phyloP scores from a whole-genome alignment of 2,329 filamentous ascomycete species.

The Clonostachys solani region DNA sequence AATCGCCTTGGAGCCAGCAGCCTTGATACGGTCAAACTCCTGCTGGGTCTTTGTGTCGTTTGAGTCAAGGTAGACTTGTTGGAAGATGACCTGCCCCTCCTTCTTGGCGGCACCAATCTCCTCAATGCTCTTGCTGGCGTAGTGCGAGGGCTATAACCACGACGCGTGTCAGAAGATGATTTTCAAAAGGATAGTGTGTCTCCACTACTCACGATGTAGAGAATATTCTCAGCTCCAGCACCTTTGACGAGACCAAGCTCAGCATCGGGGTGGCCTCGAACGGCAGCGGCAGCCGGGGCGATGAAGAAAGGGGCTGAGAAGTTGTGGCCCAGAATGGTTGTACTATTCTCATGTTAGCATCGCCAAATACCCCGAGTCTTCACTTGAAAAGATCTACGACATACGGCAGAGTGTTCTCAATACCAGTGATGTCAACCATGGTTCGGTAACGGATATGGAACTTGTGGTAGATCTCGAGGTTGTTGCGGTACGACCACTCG shows the following conservation, averaged over 20 bases:
- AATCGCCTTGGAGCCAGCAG: constrained; percentile 26
- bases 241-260: constrained; percentile 46
- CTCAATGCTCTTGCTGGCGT: constrained; percentile 24
- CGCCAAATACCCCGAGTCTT: no score
- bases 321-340: constrained; percentile 48
- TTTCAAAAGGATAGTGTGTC: not conserved
- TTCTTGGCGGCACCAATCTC: constrained; percentile 28
- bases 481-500: constrained; percentile 53
- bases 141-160: constrained; percentile 21
- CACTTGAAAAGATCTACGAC: no score
- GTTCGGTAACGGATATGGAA: constrained; percentile 42
- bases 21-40: constrained; percentile 21
- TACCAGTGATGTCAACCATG: constrained; percentile 42
- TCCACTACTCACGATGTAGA: constrained; percentile 35
- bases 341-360: constrained; percentile 10
- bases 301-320: constrained; percentile 53
- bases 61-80: constrained; percentile 24
- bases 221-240: constrained; percentile 39
- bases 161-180: not conserved
- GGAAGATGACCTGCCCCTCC: constrained; percentile 29
- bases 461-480: constrained; percentile 47
- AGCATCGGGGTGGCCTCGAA: constrained; percentile 36
- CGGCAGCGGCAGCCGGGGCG: constrained; percentile 39
- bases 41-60: constrained; percentile 25
- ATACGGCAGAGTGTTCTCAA: constrained; percentile 27